phyloP scores from a whole-genome alignment of 1,139 yeast species.

The Saccharomyces uvarum region DNA sequence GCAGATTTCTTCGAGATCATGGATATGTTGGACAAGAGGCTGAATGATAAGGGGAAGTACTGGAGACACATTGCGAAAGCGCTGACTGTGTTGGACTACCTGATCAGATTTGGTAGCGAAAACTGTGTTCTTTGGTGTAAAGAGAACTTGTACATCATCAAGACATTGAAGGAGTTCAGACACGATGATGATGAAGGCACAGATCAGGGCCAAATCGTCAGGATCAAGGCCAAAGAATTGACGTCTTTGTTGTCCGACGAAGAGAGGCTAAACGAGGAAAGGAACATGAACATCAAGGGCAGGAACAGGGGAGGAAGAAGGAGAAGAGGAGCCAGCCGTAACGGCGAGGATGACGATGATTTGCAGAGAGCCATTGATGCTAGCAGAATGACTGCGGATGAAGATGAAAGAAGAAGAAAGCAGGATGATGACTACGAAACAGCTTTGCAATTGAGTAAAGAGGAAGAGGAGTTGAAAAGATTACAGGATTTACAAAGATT shows the following conservation, averaged over 20 bases:
- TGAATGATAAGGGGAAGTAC: constrained; percentile 93
- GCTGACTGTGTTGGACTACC: constrained; percentile 76
- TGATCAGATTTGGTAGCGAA: constrained; percentile 81
- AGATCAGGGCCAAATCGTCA: constrained; percentile 84
- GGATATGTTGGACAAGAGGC: constrained; percentile 90
- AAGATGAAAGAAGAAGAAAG: constrained; percentile 59
- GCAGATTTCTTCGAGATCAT: constrained; percentile 81
- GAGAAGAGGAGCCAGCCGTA: constrained; percentile 30
- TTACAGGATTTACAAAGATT: constrained; percentile 25
- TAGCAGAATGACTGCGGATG: constrained; percentile 76
- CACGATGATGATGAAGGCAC: constrained; percentile 69
- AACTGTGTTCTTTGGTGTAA: constrained; percentile 90
- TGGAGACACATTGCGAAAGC: constrained; percentile 96
- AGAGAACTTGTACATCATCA: constrained; percentile 80
- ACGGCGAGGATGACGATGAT: constrained; percentile 56
- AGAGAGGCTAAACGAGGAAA: constrained; percentile 70
- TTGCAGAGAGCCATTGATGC: constrained; percentile 76
- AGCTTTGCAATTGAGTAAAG: constrained; percentile 76
- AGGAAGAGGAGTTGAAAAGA: constrained; percentile 76
- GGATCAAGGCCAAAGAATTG: constrained; percentile 88
- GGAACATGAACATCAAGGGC: constrained; percentile 41
- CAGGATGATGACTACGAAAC: constrained; percentile 60
- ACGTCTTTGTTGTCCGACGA: constrained; percentile 74
- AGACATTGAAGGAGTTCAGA: constrained; percentile 85
- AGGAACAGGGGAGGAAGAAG: constrained; percentile 23